Percentiles rank a stretch among this genome's conserved stretches.
These are phyloP conservation scores for Lecanicillium sp. DNA, from an alignment of 2,329 filamentous ascomycete genomes.

Conservation along the genomic window DNA sequence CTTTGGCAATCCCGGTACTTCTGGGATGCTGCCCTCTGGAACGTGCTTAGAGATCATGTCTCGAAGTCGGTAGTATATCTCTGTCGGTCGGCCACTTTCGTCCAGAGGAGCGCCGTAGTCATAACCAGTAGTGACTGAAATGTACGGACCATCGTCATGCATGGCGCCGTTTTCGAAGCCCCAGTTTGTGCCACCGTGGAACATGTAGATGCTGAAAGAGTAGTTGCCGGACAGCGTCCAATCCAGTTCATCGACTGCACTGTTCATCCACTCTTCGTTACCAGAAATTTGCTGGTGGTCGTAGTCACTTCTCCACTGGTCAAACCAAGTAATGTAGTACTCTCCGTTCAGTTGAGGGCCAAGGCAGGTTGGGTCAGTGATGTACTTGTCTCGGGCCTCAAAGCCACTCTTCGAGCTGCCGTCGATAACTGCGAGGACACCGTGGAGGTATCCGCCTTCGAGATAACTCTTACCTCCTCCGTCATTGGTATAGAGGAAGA, in stretches of 20 bases:
- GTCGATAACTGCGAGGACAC: conserved; percentile 36
- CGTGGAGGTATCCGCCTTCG: conserved; percentile 31
- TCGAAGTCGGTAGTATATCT: conserved; percentile 32
- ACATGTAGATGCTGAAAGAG: conserved; percentile 43
- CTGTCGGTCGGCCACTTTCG: conserved; percentile 37
- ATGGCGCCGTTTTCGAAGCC: conserved; percentile 37
- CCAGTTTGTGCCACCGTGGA: conserved; percentile 44
- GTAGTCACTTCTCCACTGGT: conserved; percentile 33
- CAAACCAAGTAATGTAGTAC: conserved; percentile 36
- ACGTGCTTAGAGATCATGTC: conserved; percentile 29
- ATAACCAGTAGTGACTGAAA: conserved; percentile 36
- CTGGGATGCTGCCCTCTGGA: conserved; percentile 26
- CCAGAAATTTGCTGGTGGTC: conserved; percentile 25
- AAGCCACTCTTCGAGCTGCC: conserved; percentile 32
- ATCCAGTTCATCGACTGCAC: conserved; percentile 24
- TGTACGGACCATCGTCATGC: conserved; percentile 27
- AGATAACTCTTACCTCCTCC: conserved; percentile 34
- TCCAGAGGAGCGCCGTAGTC: conserved; percentile 42
- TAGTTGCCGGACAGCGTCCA: conserved; percentile 28
- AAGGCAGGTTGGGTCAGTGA: conserved; percentile 31
- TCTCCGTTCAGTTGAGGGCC: conserved; percentile 40
- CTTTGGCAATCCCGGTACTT: conserved; percentile 23
- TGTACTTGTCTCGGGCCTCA: conserved; percentile 29
- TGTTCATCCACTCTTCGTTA: conserved; percentile 14
- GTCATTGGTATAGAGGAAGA: conserved; percentile 41